Evolutionary conservation across 306 rosid genomes (phyloP).

Genomic region (Delonix regia): DNA sequence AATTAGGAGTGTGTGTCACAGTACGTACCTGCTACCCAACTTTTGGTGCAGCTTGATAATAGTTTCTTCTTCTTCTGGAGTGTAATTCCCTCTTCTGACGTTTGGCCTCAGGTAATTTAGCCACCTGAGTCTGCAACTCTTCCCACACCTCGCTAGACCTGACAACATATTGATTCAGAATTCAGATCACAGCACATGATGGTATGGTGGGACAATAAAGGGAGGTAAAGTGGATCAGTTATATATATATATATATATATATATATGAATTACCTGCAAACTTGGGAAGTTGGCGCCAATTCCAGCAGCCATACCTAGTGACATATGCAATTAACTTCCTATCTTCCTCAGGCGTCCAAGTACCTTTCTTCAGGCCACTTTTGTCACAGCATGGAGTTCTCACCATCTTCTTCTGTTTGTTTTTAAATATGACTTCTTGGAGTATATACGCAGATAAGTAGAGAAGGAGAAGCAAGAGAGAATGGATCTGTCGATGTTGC

Average conservation of each 20-base stretch:
- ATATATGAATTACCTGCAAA: slow-evolving; percentile 56
- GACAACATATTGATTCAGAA: too few species aligned
- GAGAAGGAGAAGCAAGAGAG: too few species aligned
- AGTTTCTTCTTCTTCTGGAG: slow-evolving; percentile 39
- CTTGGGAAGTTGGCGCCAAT: slow-evolving; percentile 81
- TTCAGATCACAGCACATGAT: too few species aligned
- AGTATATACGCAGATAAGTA: too few species aligned
- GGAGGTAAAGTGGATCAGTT: not conserved
- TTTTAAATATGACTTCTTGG: too few species aligned
- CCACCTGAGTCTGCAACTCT: slow-evolving; percentile 42
- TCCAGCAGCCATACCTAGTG: slow-evolving; percentile 66
- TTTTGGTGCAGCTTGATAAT: slow-evolving; percentile 33
- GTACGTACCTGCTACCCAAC: slow-evolving; percentile 40
- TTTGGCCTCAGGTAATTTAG: slow-evolving; percentile 40
- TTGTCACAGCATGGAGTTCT: slow-evolving; percentile 61
- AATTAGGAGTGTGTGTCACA: not conserved
- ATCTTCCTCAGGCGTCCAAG: slow-evolving; percentile 77
- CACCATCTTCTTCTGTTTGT: slow-evolving; percentile 45
- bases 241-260: too few species aligned
- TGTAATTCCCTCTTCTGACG: slow-evolving; percentile 42
- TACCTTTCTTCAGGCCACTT: slow-evolving; percentile 64
- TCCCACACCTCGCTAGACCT: slow-evolving; percentile 42
- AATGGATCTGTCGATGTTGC: not conserved
- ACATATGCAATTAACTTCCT: slow-evolving; percentile 62
- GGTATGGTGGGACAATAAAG: too few species aligned